Base-by-base conservation (phyloP, 768 basidiomycete species). In the Daedalea quercina region DNA sequence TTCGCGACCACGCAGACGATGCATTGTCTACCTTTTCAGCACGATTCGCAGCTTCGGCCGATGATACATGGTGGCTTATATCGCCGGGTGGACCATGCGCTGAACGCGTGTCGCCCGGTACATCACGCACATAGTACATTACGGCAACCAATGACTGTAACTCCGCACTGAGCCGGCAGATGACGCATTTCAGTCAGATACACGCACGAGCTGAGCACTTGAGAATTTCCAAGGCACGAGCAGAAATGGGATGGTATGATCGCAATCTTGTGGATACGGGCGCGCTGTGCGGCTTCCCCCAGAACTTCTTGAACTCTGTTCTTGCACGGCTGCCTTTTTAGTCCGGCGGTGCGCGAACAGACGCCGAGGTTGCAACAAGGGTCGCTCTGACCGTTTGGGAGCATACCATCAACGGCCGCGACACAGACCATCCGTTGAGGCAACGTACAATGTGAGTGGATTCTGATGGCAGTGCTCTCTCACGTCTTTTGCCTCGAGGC, bases 401-500 rank as follows among this genome's bases (percentile, higher is more conserved):
- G 25, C 3, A 9, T 23, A 25, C 24, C 13, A 3, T 23, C 9
- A 9, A 6, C n/a, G 31, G 12, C 25, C 12, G 9, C 20, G 12
- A 9, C 25, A n/a, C 19, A 19, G 37, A 15, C 19, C 24, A 9
- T 3, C 9, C 2, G 26, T 17, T 3, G 28, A 33, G 6, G 20
- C 6, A 19, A 44, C 13, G 28, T 28, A 44, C 25, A 28, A 3
- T 47, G 35, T 28, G 33, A 20, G 20, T 47, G 28, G 3, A 19
- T 40, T 26, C 20, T 45, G 44, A 45, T 45, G n/a, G 4, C 11
- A 15, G 9, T 25, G 13, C 26, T 40, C 31, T 47, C 51, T 35
- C 47, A 48, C 51, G 49, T 33, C n/a, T 4, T 22, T 19, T 12
- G 59, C 59, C 59, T 60, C 56, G 54, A 57, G 56, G 59, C 56